Percentiles rank a stretch among this genome's conserved stretches.
Conservation (phyloP, 1,284 basidiomycete genomes). For the Anthracocystis panici-leucophaei region DNA sequence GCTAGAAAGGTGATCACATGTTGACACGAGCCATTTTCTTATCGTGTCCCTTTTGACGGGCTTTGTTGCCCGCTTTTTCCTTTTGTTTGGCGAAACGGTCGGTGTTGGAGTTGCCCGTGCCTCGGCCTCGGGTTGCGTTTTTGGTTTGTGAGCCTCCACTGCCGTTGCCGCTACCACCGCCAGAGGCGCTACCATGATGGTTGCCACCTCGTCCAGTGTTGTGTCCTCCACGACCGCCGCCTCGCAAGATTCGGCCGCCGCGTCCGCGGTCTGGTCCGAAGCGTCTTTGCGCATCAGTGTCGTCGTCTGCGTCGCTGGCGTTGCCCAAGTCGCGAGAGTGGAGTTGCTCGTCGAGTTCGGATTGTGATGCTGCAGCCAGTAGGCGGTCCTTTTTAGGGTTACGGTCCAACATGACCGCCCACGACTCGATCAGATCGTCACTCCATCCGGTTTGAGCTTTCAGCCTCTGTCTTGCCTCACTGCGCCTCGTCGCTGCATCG, state of each 20-base stretch:
- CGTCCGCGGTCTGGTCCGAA: slow-evolving; percentile 52
- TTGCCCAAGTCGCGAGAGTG: slow-evolving; percentile 11
- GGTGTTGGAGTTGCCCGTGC: slow-evolving; percentile 42
- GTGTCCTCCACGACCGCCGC: slow-evolving; percentile 19
- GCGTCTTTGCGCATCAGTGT: background rate
- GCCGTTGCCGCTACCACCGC: slow-evolving; percentile 7
- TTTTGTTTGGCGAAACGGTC: slow-evolving; percentile 47
- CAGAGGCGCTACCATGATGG: slow-evolving; percentile 9
- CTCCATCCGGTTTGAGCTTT: slow-evolving; percentile 41
- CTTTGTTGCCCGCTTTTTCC: slow-evolving; percentile 54
- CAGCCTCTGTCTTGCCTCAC: slow-evolving; percentile 20
- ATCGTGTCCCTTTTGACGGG: slow-evolving; percentile 41
- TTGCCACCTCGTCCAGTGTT: slow-evolving; percentile 19
- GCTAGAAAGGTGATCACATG: too few species aligned
- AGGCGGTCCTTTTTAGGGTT: slow-evolving; percentile 55
- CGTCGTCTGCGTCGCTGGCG: slow-evolving; percentile 15
- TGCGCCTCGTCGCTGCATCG: slow-evolving; percentile 32
- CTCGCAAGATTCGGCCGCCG: slow-evolving; percentile 48
- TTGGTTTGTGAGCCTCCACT: slow-evolving; percentile 17
- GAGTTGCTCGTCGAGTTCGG: slow-evolving; percentile 25
- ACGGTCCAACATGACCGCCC: slow-evolving; percentile 58
- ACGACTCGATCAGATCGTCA: slow-evolving; percentile 58
- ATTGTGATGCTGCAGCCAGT: slow-evolving; percentile 46
- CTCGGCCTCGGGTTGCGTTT: slow-evolving; percentile 33
- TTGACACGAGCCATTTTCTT: slow-evolving; percentile 49